A percentile compares a stretch with the other conserved stretches of the same genome.
These are phyloP conservation scores for Amanita pallidorosea DNA, from an alignment of 768 basidiomycete species.

Conservation along the genomic window DNA sequence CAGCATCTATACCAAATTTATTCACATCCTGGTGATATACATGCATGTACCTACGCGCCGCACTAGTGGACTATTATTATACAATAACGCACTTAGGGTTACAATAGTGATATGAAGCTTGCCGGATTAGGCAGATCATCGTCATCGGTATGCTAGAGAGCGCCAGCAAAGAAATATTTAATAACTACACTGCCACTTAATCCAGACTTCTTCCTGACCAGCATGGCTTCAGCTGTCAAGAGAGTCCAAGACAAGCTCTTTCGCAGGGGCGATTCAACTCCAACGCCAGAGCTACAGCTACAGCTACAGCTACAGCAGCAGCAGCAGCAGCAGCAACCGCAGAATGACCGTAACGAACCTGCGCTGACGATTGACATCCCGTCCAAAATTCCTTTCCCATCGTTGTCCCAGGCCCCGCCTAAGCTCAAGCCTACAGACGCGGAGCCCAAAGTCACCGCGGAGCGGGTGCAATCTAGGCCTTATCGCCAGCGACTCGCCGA, in stretches of 20 bases:
- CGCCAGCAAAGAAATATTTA: neutral
- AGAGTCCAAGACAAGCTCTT: constrained; percentile 72
- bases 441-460: neutral
- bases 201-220: neutral
- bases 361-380: constrained; percentile 62
- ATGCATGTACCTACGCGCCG: constrained; percentile 5
- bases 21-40: neutral
- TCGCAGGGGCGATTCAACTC: constrained; percentile 22
- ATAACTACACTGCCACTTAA: neutral
- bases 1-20: constrained; percentile 5
- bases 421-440: constrained; percentile 26
- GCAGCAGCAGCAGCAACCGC: constrained; percentile 6
- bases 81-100: neutral
- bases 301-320: constrained; percentile 8
- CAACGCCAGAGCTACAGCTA: constrained; percentile 6
- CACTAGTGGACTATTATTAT: constrained; percentile 7
- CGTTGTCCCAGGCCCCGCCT: constrained; percentile 31
- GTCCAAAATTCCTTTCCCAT: constrained; percentile 23
- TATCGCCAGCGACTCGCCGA: constrained; percentile 61
- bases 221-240: constrained; percentile 37
- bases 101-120: neutral
- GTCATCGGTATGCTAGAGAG: neutral
- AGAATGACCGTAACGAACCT: constrained; percentile 18
- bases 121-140: neutral
- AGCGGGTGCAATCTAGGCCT: constrained; percentile 16